Conservation (phyloP, 306 rosid species). For the Acacia confusa region DNA sequence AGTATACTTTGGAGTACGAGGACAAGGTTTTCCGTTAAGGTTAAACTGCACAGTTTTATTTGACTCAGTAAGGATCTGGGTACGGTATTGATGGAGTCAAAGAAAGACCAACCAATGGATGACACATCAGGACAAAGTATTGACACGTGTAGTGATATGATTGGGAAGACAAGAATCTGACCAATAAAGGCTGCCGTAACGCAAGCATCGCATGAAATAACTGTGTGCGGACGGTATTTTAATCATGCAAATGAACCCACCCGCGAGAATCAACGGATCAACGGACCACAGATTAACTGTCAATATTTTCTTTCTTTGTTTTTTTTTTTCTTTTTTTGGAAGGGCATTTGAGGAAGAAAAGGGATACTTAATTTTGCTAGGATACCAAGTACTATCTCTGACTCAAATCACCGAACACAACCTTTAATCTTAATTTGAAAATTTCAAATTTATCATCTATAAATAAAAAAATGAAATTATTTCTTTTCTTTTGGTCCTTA, state of each 20-base stretch:
- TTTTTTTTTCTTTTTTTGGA: not conserved
- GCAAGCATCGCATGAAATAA: slow-evolving; percentile 19
- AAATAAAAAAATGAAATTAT: no score
- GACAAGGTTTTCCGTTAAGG: not conserved
- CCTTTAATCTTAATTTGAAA: no score
- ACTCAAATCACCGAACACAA: no score
- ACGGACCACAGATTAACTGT: not conserved
- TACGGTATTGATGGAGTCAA: slow-evolving; percentile 10
- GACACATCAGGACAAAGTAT: slow-evolving; percentile 24
- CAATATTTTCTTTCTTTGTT: not conserved
- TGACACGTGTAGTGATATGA: not conserved
- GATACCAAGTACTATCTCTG: no score
- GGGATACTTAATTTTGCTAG: no score
- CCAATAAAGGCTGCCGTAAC: not conserved
- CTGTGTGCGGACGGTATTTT: slow-evolving; percentile 6
- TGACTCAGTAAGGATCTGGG: not conserved
- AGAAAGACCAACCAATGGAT: not conserved
- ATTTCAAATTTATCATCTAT: no score
- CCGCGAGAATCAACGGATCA: not conserved
- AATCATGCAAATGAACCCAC: not conserved
- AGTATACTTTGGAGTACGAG: no score
- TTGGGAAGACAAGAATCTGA: not conserved
- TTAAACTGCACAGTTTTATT: not conserved
- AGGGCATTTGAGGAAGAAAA: not conserved
- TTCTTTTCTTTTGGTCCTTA: no score